phyloP scores from a whole-genome alignment of 2,329 filamentous ascomycete genomes.

The Talaromyces rugulosus region DNA sequence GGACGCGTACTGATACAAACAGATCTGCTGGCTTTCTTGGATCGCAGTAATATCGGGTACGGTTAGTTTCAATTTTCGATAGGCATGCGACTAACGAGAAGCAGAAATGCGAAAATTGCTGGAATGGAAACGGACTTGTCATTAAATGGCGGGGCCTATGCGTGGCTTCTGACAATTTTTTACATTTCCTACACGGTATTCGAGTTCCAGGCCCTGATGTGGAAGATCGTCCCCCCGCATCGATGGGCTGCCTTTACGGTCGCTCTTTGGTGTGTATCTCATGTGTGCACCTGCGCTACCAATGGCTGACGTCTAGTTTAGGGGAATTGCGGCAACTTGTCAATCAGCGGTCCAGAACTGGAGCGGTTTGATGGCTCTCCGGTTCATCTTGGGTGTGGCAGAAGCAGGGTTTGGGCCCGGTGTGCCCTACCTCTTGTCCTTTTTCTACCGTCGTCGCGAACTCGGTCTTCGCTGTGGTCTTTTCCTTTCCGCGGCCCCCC shows the following conservation, averaged over 20 bases:
- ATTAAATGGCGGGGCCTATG: conserved; percentile 44
- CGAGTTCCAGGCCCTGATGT: conserved; percentile 41
- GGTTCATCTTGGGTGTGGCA: conserved; percentile 45
- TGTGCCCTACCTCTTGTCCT: conserved; percentile 50
- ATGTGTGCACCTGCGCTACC: not conserved
- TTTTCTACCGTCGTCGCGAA: conserved; percentile 57
- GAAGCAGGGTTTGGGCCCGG: conserved; percentile 46
- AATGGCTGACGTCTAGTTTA: conserved; percentile 17
- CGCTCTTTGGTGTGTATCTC: conserved; percentile 33
- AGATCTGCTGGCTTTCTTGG: conserved; percentile 47
- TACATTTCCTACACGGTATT: conserved; percentile 48
- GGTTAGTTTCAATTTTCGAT: not conserved
- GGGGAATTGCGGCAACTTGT: conserved; percentile 46
- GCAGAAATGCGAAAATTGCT: conserved; percentile 51
- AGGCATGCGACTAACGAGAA: conserved; percentile 8
- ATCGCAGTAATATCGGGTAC: conserved; percentile 49
- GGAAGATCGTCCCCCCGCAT: conserved; percentile 41
- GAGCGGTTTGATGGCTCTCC: conserved; percentile 46
- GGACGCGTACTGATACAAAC: conserved; percentile 2
- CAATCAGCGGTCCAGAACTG: conserved; percentile 44
- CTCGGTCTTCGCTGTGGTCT: conserved; percentile 54
- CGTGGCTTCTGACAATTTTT: conserved; percentile 52
- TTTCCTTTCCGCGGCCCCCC: conserved; percentile 55
- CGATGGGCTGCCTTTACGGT: conserved; percentile 42
- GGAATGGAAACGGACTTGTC: conserved; percentile 50